phyloP scores from a whole-genome alignment of 805 yeast genomes.

The Priceomyces carsonii region DNA sequence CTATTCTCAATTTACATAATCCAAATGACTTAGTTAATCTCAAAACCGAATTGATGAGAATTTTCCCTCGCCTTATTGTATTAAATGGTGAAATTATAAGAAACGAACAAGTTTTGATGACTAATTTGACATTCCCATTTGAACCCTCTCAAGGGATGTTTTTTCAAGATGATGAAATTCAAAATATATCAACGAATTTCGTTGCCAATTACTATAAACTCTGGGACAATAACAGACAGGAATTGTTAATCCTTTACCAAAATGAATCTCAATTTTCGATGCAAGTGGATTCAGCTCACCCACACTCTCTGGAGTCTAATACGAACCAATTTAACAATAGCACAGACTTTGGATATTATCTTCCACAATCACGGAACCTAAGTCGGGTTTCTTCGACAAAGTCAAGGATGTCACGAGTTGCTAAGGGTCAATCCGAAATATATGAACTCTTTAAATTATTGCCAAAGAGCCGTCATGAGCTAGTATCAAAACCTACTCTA shows the following conservation, averaged over 20 bases:
- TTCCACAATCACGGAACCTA: conserved; percentile 76
- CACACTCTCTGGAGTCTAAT: conserved; percentile 34
- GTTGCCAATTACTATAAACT: conserved; percentile 69
- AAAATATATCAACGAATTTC: conserved; percentile 72
- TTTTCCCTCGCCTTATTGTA: conserved; percentile 79
- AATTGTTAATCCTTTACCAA: conserved; percentile 72
- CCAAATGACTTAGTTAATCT: conserved; percentile 39
- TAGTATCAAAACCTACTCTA: conserved; percentile 59
- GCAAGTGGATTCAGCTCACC: conserved; percentile 72
- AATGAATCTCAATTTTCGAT: conserved; percentile 82
- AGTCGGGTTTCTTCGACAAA: conserved; percentile 57
- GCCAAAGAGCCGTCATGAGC: conserved; percentile 78
- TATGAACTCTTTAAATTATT: conserved; percentile 58
- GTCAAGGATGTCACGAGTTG: conserved; percentile 58
- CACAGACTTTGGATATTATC: conserved; percentile 60
- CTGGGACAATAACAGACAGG: conserved; percentile 81
- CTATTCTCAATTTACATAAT: conserved; percentile 47
- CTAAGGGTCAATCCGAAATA: conserved; percentile 70
- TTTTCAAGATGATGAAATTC: conserved; percentile 76
- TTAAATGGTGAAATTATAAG: conserved; percentile 79
- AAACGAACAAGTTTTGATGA: conserved; percentile 61
- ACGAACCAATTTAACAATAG: conserved; percentile 11
- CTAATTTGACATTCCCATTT: conserved; percentile 57
- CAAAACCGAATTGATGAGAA: conserved; percentile 60
- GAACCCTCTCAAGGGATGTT: conserved; percentile 62